Evolutionary conservation across 345 rosid genomes (phyloP), one percentile per base, ranked within the genome.

Genomic region (Melaleuca alternifolia): DNA sequence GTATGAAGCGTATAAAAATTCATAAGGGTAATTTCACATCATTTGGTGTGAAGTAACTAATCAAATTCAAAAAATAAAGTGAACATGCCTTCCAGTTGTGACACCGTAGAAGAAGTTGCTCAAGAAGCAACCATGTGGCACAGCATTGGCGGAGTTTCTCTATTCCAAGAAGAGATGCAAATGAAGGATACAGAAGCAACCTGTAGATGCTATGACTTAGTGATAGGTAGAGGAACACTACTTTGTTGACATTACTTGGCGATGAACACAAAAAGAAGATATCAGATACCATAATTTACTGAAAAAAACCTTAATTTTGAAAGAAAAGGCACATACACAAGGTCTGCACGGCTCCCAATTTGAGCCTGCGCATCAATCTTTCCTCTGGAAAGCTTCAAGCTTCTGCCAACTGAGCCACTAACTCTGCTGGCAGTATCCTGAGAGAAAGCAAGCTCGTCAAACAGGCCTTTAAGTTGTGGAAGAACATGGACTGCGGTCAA

Each of bases 41-140:
- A 5, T 87, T 54, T 82, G 53, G 12, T 71, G 13, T 37, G 24
- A 48, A 71, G 81, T 37, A 71, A 71, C 82, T 56, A 20, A 53
- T 26, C 76, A 51, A 54, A 75, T 76, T 9, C 48, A 77, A 52
- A 54, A 84, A 61, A 85, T 50, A 59, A 85, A 77, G 87, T 84
- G n/a, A 84, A 30, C 84, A 48, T 92, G 96, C 99, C 98, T 95
- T 96, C 99, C 99, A 96, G 88, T 95, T 94, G 89, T 97, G 93
- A 90, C 88, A 90, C 87, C 96, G 92, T 51, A 97, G 89, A 86
- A 97, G 96, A 93, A 94, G 95, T 85, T 95, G 98, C 91, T 97
- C 99, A 65, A 97, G 98, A 90, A 97, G 97, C 89, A 97, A 92
- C 99, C 98, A 95, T 3, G 98, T 95, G 75, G 99, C 93, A 92